These are phyloP conservation scores for Candida dajiaensis DNA, from an alignment of 805 yeast species.

Conservation along the genomic window DNA sequence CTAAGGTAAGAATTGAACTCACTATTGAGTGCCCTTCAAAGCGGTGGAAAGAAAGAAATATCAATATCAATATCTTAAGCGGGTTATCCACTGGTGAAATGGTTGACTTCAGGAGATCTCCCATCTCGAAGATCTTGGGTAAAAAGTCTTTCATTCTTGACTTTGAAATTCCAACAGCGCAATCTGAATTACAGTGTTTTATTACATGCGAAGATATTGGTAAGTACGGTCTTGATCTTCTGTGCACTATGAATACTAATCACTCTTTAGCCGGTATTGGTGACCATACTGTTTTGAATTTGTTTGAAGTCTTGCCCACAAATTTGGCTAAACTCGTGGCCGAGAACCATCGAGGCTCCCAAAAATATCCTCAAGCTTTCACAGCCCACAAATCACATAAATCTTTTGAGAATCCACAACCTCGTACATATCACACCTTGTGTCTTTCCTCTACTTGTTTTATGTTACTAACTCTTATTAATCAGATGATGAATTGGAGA, in stretches of 20 bases:
- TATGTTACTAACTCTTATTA: slow-evolving; percentile 5
- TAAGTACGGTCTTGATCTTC: not conserved
- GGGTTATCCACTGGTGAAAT: slow-evolving; percentile 29
- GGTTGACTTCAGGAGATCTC: slow-evolving; percentile 40
- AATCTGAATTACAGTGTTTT: slow-evolving; percentile 24
- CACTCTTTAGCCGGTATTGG: slow-evolving; percentile 22
- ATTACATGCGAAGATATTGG: slow-evolving; percentile 36
- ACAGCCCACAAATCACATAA: not conserved
- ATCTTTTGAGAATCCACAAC: not conserved
- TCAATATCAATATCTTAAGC: slow-evolving; percentile 28
- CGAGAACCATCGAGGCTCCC: not conserved
- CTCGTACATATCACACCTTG: not conserved
- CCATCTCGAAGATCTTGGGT: slow-evolving; percentile 19
- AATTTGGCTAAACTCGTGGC: not conserved
- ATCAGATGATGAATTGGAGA: slow-evolving; percentile 14
- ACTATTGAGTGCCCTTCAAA: slow-evolving; percentile 9
- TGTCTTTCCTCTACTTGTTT: not conserved
- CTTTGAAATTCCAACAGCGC: slow-evolving; percentile 13
- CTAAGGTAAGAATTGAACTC: slow-evolving; percentile 16
- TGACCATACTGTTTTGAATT: slow-evolving; percentile 2
- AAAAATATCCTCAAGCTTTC: too few relatives aligned
- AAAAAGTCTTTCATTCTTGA: slow-evolving; percentile 25
- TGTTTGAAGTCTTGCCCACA: not conserved
- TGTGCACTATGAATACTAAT: not conserved
- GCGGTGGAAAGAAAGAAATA: slow-evolving; percentile 29